Evolutionary conservation across 2,329 filamentous ascomycete species (phyloP).

Genomic region (Diaporthe sp.): DNA sequence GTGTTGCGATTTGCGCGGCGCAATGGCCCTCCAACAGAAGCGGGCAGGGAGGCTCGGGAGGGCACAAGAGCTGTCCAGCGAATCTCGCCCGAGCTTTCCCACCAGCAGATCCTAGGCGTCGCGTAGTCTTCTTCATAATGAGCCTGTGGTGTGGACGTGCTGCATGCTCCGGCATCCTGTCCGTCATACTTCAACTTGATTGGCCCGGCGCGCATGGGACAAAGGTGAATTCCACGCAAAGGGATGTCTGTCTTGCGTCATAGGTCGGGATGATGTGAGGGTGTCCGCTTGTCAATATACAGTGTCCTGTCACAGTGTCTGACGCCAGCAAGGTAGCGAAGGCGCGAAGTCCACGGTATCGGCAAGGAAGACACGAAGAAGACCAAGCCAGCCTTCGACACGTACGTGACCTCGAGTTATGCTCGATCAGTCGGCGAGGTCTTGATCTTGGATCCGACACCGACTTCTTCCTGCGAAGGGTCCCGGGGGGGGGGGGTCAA

Average conservation of each 20-base stretch:
- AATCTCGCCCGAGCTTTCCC: constrained; percentile 1
- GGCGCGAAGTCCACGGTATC: neutral
- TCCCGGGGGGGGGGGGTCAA: too few relatives aligned
- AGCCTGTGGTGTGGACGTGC: constrained; percentile 6
- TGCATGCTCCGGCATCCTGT: constrained; percentile 26
- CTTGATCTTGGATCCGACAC: neutral
- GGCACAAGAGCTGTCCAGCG: constrained; percentile 6
- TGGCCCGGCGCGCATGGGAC: constrained; percentile 16
- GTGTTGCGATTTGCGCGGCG: constrained; percentile 5
- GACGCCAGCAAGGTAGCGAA: neutral
- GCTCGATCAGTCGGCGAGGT: neutral
- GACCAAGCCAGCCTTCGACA: neutral
- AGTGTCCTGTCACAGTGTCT: neutral
- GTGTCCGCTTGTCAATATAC: neutral
- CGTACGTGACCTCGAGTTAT: neutral
- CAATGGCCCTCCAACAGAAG: neutral
- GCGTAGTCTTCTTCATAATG: neutral
- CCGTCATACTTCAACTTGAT: constrained; percentile 27
- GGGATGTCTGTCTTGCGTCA: constrained; percentile 40
- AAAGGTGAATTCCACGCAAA: constrained; percentile 9
- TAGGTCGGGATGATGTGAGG: constrained; percentile 35
- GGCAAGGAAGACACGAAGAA: neutral
- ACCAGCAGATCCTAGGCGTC: constrained; percentile 10
- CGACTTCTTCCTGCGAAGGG: neutral
- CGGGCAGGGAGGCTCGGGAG: constrained; percentile 8